Base-by-base conservation (phyloP, 352 stramenopile species). In the Globisporangium nagaii region DNA sequence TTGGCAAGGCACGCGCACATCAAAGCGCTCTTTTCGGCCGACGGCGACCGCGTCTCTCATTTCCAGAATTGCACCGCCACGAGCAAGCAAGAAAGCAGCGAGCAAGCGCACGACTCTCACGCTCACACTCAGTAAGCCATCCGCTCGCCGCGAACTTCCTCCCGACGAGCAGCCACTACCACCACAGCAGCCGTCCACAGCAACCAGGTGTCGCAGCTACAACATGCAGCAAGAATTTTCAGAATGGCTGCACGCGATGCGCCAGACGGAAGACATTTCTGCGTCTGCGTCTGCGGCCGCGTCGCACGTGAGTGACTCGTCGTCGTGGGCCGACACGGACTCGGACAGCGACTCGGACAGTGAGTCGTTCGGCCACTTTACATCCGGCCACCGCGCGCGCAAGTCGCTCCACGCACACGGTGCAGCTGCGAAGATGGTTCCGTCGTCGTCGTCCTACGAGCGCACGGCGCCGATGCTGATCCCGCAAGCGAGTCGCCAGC, bases 291-390 rank as follows among this genome's bases (percentile, higher is more conserved):
- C n/a, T n/a, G 58, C 32, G 5, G 39, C 48, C 48, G 58, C 58
- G 28, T 46, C 41, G n/a, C 47, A 39, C 35, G 27, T 42, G 19
- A 81, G 73, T 52, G 32, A 66, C 25, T 53, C 71, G n/a, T 84
- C 73, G 11, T 86, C 77, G 11, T 84, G 71, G 63, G 68, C 68
- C 46, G 77, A 86, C 56, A 88, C 77, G n/a, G 73, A 87, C 56
- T 78, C 62, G 39, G 70, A 80, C 43, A 71, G 28, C 47, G 56
- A 71, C 53, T 54, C 37, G 30, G 56, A 49, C 56, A 44, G 60
- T 54, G 65, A 71, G 11, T 8, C 12, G 8, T 17, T 30, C 34
- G 56, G 19, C 32, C 58, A 56, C 37, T 58, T 47, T 20, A 25
- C 49, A 43, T 62, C 27, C 49, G 63, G 5, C 25, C 25, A 28